phyloP scores from a whole-genome alignment of 306 rosid species.

The Crataegus laevigata region DNA sequence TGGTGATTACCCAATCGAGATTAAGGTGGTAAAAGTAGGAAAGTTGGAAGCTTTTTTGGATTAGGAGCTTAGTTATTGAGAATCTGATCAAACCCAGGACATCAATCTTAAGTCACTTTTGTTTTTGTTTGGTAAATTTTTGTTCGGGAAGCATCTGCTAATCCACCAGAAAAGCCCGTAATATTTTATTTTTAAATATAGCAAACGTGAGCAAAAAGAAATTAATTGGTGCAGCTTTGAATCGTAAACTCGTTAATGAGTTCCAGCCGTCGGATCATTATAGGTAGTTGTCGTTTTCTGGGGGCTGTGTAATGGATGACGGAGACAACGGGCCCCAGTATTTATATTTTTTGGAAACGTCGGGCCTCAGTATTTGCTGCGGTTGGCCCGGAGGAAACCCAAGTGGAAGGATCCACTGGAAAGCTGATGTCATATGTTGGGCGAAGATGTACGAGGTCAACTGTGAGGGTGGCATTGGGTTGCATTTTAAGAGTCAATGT shows the following conservation, averaged over 20 bases:
- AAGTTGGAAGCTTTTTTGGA: neutral
- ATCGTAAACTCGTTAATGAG: too few relatives aligned
- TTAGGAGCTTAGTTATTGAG: neutral
- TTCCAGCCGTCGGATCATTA: too few relatives aligned
- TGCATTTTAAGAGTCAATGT: neutral
- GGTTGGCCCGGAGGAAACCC: slow-evolving; percentile 12
- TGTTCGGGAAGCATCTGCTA: neutral
- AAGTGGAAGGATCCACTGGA: slow-evolving; percentile 10
- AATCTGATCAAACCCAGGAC: neutral
- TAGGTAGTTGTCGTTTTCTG: too few relatives aligned
- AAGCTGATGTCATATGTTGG: slow-evolving; percentile 6
- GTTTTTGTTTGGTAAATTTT: neutral
- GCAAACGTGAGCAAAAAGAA: neutral
- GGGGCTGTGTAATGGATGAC: slow-evolving; percentile 10
- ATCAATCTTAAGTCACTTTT: neutral
- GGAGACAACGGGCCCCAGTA: neutral
- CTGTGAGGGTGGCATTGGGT: slow-evolving; percentile 6
- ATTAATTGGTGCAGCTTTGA: neutral
- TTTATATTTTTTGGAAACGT: too few relatives aligned
- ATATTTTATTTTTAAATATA: too few relatives aligned
- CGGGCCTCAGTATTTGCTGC: slow-evolving; percentile 4
- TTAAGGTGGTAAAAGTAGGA: neutral
- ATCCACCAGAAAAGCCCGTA: neutral
- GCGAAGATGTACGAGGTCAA: neutral
- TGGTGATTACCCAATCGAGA: slow-evolving; percentile 12